Conservation (phyloP, 2,329 filamentous ascomycete genomes). For the Balansia obtecta region DNA sequence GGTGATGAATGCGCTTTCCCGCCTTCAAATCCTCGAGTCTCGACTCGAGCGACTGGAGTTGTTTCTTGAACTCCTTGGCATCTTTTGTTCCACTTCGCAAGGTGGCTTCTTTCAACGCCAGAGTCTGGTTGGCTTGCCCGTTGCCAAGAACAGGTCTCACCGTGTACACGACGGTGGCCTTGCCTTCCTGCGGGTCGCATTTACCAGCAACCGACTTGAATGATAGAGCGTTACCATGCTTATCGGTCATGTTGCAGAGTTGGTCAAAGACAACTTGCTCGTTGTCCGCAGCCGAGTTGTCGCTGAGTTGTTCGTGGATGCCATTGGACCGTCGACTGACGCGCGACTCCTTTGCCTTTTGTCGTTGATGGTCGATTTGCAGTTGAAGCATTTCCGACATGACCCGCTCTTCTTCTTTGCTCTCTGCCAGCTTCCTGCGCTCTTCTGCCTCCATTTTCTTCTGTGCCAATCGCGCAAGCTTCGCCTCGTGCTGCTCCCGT, state of each 20-base stretch:
- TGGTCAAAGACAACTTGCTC: constrained; percentile 52
- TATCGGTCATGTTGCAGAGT: constrained; percentile 49
- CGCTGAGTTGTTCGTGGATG: constrained; percentile 14
- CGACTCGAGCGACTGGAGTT: constrained; percentile 64
- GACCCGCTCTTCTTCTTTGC: constrained; percentile 55
- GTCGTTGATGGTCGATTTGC: constrained; percentile 55
- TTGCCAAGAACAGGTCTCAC: constrained; percentile 55
- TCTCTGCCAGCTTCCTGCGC: constrained; percentile 41
- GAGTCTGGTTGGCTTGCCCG: constrained; percentile 43
- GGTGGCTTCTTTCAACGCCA: constrained; percentile 62
- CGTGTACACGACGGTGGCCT: constrained; percentile 55
- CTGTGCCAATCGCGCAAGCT: constrained; percentile 47
- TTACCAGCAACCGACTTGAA: constrained; percentile 64
- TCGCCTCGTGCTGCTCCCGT: constrained; percentile 68
- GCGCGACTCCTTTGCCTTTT: constrained; percentile 50
- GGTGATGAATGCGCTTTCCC: constrained; percentile 61
- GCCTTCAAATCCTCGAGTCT: constrained; percentile 64
- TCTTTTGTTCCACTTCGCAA: constrained; percentile 47
- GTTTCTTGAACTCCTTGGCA: constrained; percentile 54
- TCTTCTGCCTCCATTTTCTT: constrained; percentile 42
- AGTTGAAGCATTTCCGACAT: constrained; percentile 61
- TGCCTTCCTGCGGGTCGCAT: constrained; percentile 50
- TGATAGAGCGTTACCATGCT: constrained; percentile 46
- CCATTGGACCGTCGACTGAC: constrained; percentile 42
- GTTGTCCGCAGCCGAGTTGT: constrained; percentile 15